A percentile compares a stretch with the other conserved stretches of the same genome.
Conservation (phyloP, 208 protist genomes). For the Porcisia hertigi region DNA sequence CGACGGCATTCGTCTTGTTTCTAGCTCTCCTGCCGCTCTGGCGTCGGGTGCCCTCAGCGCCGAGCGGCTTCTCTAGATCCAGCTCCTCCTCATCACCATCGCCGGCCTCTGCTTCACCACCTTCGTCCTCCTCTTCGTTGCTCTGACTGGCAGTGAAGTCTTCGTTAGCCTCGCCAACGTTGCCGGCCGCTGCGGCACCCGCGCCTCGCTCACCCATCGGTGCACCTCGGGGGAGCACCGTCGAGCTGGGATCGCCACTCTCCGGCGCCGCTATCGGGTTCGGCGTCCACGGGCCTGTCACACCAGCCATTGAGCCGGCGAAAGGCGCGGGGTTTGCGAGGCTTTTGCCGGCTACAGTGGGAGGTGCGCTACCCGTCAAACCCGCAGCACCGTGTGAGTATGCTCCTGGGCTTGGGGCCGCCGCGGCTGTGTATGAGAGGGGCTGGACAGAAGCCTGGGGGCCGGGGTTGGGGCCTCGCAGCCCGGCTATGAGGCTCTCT, state of each 20-base stretch:
- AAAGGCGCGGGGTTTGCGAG: not conserved
- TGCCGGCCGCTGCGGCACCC: not conserved
- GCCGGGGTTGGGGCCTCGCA: conserved; percentile 8
- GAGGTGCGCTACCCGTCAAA: not conserved
- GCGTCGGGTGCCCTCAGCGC: conserved; percentile 6
- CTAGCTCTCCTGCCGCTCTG: conserved; percentile 10
- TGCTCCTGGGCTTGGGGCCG: not conserved
- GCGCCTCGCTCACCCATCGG: conserved; percentile 18
- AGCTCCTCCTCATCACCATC: conserved; percentile 26
- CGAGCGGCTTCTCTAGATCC: not conserved
- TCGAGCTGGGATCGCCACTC: conserved; percentile 14
- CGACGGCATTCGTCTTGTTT: conserved; percentile 9
- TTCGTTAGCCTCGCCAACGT: not conserved
- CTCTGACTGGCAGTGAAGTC: not conserved
- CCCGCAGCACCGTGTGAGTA: conserved; percentile 4
- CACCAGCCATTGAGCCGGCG: not conserved
- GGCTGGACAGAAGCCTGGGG: conserved; percentile 6
- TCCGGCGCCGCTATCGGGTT: conserved; percentile 9
- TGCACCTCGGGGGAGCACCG: conserved; percentile 21
- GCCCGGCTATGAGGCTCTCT: conserved; percentile 34
- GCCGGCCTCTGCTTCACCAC: not conserved
- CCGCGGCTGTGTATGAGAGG: not conserved
- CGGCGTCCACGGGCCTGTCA: conserved; percentile 30
- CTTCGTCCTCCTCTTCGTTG: not conserved
- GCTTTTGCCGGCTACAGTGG: not conserved